A percentile compares a stretch with the other conserved stretches of the same genome.
phyloP scores from a whole-genome alignment of 768 basidiomycete species.

The Boletus rufocinnamomeus region DNA sequence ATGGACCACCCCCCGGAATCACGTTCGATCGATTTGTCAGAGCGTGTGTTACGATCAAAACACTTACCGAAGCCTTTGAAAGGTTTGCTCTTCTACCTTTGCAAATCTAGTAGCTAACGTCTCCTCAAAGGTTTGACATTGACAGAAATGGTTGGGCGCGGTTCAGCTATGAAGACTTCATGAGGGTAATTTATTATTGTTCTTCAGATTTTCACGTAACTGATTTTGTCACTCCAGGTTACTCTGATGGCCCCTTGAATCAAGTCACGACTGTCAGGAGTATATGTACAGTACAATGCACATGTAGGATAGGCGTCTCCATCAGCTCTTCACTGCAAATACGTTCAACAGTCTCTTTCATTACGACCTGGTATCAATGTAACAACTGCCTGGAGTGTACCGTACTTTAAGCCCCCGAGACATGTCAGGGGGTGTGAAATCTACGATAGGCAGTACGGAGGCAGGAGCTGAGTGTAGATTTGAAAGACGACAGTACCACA shows the following conservation, averaged over 20 bases:
- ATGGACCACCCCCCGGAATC: conserved; percentile 73
- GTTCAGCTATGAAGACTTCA: conserved; percentile 80
- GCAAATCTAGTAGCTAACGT: not conserved
- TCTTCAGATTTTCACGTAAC: not conserved
- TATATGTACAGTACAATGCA: not conserved
- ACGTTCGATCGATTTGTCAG: conserved; percentile 86
- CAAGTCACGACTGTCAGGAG: not conserved
- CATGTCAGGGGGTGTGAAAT: not conserved
- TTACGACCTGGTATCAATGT: not conserved
- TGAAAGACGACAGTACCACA: too few species aligned
- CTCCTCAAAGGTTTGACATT: conserved; percentile 54
- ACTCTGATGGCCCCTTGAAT: conserved; percentile 28
- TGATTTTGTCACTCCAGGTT: conserved; percentile 18
- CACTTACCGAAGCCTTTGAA: conserved; percentile 79
- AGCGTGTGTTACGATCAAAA: conserved; percentile 80
- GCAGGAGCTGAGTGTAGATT: not conserved
- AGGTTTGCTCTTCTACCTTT: conserved; percentile 41
- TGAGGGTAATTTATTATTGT: conserved; percentile 53
- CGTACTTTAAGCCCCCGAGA: not conserved
- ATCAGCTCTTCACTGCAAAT: not conserved
- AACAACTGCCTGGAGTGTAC: not conserved
- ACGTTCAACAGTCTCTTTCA: not conserved
- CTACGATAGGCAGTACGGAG: not conserved
- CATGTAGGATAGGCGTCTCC: not conserved
- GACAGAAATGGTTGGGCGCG: conserved; percentile 77